Percentiles rank a stretch among this genome's conserved stretches.
Conservation (phyloP, 176 grass and related monocot genomes). For the Oryza brachyantha region DNA sequence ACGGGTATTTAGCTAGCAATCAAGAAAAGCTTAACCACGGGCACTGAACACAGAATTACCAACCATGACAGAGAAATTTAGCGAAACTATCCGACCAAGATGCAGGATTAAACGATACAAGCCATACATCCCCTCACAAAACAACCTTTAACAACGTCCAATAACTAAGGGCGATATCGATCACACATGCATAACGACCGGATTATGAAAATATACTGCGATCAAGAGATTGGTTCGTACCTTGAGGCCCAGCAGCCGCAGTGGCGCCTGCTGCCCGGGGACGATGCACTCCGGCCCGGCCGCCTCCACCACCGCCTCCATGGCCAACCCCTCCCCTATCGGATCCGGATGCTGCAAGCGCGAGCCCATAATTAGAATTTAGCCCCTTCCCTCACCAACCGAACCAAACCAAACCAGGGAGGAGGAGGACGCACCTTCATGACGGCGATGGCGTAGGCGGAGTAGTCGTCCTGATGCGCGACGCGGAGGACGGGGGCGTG, state of each 20-base stretch:
- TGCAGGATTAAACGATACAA: not conserved
- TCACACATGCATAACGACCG: not conserved
- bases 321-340: slow-evolving; percentile 77
- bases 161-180: not conserved
- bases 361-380: slow-evolving; percentile 15
- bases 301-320: slow-evolving; percentile 85
- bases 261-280: slow-evolving; percentile 71
- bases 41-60: not conserved
- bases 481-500: slow-evolving; percentile 69
- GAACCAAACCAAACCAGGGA: not conserved
- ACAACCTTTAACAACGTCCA: not conserved
- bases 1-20: no score
- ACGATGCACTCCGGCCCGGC: slow-evolving; percentile 95
- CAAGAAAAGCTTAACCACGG: not conserved
- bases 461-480: slow-evolving; percentile 52
- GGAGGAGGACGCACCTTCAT: slow-evolving; percentile 65
- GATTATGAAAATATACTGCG: not conserved
- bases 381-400: slow-evolving; percentile 9
- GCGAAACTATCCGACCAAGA: not conserved
- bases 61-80: not conserved
- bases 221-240: slow-evolving; percentile 33
- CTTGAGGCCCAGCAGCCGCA: slow-evolving; percentile 89
- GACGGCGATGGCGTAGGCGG: slow-evolving; percentile 74
- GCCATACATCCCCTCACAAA: not conserved
- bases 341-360: slow-evolving; percentile 80